These are phyloP conservation scores for Musa beccarii DNA, from an alignment of 176 grass and related monocot genomes.

Conservation along the genomic window DNA sequence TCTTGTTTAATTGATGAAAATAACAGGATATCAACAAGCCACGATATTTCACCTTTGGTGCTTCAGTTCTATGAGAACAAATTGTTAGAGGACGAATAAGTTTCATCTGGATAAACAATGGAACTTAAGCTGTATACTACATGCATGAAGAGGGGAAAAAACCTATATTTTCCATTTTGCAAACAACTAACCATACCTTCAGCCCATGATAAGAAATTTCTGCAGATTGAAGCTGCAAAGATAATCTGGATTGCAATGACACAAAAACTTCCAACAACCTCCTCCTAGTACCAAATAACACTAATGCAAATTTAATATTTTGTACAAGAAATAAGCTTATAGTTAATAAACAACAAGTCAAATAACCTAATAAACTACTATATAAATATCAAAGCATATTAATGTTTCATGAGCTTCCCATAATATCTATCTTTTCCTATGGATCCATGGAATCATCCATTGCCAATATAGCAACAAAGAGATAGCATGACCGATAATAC, in stretches of 20 bases:
- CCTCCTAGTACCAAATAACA: constrained; percentile 34
- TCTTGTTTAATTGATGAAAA: too few species aligned
- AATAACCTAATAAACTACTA: background rate
- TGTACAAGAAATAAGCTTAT: background rate
- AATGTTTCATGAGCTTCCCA: background rate
- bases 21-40: too few species aligned
- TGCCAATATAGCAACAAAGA: constrained; percentile 3
- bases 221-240: constrained; percentile 18
- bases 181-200: constrained; percentile 46
- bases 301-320: background rate
- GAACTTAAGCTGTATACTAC: too few species aligned
- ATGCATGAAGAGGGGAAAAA: too few species aligned
- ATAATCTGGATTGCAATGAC: constrained; percentile 23
- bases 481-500: background rate
- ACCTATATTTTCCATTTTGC: background rate
- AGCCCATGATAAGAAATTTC: constrained; percentile 45
- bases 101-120: too few species aligned
- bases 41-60: too few species aligned
- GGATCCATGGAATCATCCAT: background rate
- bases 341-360: background rate
- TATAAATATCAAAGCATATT: background rate
- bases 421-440: background rate
- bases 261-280: constrained; percentile 55
- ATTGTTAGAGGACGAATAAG: too few species aligned
- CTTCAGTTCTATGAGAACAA: too few species aligned